Evolutionary conservation across 768 basidiomycete species (phyloP), one percentile per base, ranked within the genome.

Genomic region (Tricholoma terreum): DNA sequence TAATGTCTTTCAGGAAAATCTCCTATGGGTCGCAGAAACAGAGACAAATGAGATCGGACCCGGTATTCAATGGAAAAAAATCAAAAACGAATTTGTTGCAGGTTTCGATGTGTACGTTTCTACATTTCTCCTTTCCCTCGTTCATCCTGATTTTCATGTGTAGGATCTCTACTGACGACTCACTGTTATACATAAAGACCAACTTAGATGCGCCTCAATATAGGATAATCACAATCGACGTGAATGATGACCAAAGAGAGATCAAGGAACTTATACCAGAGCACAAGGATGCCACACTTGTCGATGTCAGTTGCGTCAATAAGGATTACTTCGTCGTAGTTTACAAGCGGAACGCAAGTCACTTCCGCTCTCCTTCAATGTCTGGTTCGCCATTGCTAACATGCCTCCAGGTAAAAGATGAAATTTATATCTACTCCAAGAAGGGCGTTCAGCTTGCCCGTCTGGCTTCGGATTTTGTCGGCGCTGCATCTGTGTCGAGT

Each of bases 1-100:
- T 56, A 30, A 54, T 36, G 8, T 48, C 10, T 27, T 21, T n/a
- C 60, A 90, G 89, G 85, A 84, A 83, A 87, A 89, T 65, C 67
- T 85, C 9, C 67, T 90, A 1, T 92, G 90, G 89, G 77, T 92
- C 46, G 81, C 86, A 6, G 84, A 90, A 61, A 75, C 90, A 7
- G 66, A 80, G 46, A 73, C 81, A 48, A 78, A 82, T 54, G 75
- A 80, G 55, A 86, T 90, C 22, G 84, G 82, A 8, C 76, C 75
- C 51, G 77, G 87, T 57, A 81, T 92, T 65, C 77, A 81, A 60
- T 93, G 90, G 90, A 76, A 78, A 59, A 90, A 89, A 69, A 59
- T 93, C 33, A 70, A 89, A 45, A 71, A 89, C 63, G 76, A 83
- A n/a, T 92, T 84, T 69, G 83, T 85, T 5, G 81, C 86, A 0